Conservation (phyloP, 495 filamentous ascomycete genomes). For the Elaphomyces granulatus region DNA sequence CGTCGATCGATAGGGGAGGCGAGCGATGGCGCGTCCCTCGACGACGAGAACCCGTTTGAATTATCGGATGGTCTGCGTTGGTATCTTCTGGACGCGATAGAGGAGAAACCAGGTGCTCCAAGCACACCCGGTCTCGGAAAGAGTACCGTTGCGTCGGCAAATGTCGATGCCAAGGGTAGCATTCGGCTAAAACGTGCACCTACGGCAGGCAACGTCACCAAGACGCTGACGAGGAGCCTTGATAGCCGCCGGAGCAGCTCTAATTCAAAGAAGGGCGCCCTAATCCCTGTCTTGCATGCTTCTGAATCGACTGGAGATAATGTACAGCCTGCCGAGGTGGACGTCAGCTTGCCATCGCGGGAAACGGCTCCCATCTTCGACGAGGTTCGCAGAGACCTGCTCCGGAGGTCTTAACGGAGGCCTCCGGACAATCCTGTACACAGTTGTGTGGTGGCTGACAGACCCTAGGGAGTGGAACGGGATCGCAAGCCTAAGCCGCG, state of each 20-base stretch:
- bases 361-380: slow-evolving; percentile 29
- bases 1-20: slow-evolving; percentile 36
- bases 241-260: slow-evolving; percentile 83
- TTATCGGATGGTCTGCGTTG: slow-evolving; percentile 89
- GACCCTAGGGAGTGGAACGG: slow-evolving; percentile 5
- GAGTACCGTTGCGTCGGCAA: slow-evolving; percentile 77
- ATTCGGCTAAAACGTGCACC: slow-evolving; percentile 41
- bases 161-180: slow-evolving; percentile 71
- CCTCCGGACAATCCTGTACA: no score
- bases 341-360: slow-evolving; percentile 18
- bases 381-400: slow-evolving; percentile 37
- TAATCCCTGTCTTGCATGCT: slow-evolving; percentile 20
- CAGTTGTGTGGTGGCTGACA: slow-evolving; percentile 9
- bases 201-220: slow-evolving; percentile 47
- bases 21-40: slow-evolving; percentile 47
- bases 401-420: slow-evolving; percentile 30
- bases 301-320: slow-evolving; percentile 27
- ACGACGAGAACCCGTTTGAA: slow-evolving; percentile 96
- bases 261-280: slow-evolving; percentile 52
- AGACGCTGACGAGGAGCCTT: slow-evolving; percentile 70
- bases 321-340: slow-evolving; percentile 21
- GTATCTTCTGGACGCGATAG: slow-evolving; percentile 86
- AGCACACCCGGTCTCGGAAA: slow-evolving; percentile 77
- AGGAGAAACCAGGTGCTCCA: slow-evolving; percentile 92
- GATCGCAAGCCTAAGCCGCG: no score